Evolutionary conservation across 805 yeast species (phyloP), one percentile per base, ranked within the genome.

Genomic region (Yarrowia sp.): DNA sequence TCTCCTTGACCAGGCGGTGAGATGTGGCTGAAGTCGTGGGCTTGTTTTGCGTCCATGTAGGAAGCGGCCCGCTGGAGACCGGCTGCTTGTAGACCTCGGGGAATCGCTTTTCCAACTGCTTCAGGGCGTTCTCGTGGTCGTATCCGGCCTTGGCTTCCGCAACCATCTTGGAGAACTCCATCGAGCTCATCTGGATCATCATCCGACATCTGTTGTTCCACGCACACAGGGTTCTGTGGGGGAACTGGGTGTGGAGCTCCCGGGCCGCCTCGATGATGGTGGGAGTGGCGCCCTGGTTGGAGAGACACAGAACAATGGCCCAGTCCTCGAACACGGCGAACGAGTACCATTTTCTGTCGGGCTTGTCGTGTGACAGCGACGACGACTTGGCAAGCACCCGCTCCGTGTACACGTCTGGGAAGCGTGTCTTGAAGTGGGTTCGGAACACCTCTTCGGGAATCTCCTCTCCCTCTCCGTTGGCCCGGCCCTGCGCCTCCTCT

Each of bases 321-420:
- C 66, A 61, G 55, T 46, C 55, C n/a, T 61, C 66, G 24, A 58
- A 58, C 19, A 58, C 50, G 4, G 64, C 64, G 33, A 58, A 58
- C 30, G 64, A 58, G 40, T 58, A 58, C 64, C 64, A 58, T n/a
- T 58, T 58, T 13, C 64, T n/a, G 64, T 58, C 64, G 33, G 64
- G 64, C n/a, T 58, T 58, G 64, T 58, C 64, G 14, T 58, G 64
- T n/a, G 50, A 42, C 40, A 58, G 14, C 5, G 50, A 58, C 30
- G 24, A n/a, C 9, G 50, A 42, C 17, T 19, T n/a, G 17, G 50
- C 50, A 8, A 58, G 50, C 9, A 58, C 50, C 2, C 36, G 49
- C 8, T 42, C 64, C 1, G 64, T 42, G 64, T 58, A 58, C 8
- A 58, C 50, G 19, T 43, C 50, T 0, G 64, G 64, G 17, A 58